phyloP scores from a whole-genome alignment of 1,284 basidiomycete genomes.

The Cryptococcus wingfieldii region DNA sequence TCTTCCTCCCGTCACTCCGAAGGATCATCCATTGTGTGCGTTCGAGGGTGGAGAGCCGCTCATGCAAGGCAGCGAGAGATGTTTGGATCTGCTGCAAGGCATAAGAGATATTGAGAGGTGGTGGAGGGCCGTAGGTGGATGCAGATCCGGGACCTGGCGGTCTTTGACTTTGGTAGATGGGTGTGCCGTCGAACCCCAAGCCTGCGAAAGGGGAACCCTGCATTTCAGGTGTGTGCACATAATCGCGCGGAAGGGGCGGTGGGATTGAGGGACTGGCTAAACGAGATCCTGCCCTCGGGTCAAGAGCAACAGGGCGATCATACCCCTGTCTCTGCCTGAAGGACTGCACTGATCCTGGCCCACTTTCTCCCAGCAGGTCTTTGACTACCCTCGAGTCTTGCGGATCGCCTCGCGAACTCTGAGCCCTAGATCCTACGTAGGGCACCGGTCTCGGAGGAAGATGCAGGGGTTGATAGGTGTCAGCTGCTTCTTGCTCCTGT shows the following conservation, averaged over 20 bases:
- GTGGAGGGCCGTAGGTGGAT: slow-evolving; percentile 38
- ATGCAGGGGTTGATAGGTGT: too few relatives aligned
- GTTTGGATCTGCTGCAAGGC: slow-evolving; percentile 58
- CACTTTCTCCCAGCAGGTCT: not conserved
- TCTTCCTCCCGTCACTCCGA: slow-evolving; percentile 22
- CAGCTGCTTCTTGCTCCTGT: not conserved
- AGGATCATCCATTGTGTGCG: slow-evolving; percentile 39
- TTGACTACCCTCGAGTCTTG: not conserved
- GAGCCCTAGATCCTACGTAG: slow-evolving; percentile 10
- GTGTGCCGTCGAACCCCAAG: slow-evolving; percentile 13
- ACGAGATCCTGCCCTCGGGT: not conserved
- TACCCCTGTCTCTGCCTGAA: slow-evolving; percentile 11
- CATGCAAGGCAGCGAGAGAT: slow-evolving; percentile 80
- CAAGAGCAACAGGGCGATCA: not conserved
- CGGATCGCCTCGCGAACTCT: slow-evolving; percentile 18
- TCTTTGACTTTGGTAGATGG: slow-evolving; percentile 48
- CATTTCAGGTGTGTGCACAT: slow-evolving; percentile 23
- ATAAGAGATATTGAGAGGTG: slow-evolving; percentile 30
- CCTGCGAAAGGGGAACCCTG: slow-evolving; percentile 18
- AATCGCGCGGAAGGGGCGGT: not conserved
- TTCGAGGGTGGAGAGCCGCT: slow-evolving; percentile 76
- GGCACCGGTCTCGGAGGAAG: too few relatives aligned
- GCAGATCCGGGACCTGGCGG: slow-evolving; percentile 35
- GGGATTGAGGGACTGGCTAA: not conserved
- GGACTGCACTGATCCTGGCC: slow-evolving; percentile 25